Base-by-base conservation (phyloP, 169 alveolate species). In the Cryptosporidium ubiquitum region DNA sequence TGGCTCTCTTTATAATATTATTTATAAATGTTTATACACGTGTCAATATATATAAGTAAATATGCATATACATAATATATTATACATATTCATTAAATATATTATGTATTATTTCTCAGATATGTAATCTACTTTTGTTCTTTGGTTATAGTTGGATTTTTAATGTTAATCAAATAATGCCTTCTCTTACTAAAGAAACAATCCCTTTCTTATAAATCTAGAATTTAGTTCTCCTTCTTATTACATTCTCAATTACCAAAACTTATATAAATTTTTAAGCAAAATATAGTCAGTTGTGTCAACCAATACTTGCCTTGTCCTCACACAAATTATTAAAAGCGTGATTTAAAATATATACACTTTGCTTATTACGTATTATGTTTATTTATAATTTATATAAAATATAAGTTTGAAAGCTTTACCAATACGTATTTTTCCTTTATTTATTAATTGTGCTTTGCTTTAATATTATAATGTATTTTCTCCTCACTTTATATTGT, bases 241-340 rank as follows among this genome's bases (percentile, higher is more conserved):
- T 55, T 55, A 55, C 66, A 55, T 55, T 55, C 66, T 55, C 35
- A 55, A 23, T 55, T 26, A 55, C 1, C 37, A 23, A 18, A 14
- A 26, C 10, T 7, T 23, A 23, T 9, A 55, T 35, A 55, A 55
- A 55, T 55, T 1, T 23, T 7, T 55, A 55, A 23, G 35, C 37
- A 55, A 55, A 12, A n/a, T 26, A 23, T 55, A 55, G 37, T 55
- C 35, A n/a, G 66, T 35, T 55, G 10, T 55, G 71, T 64, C 51
- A 64, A 7, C 33, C 12, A 64, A 37, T 64, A 33, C 71, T 64
- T 64, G 71, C 52, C 42, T 29, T 33, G 3, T 23, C 31, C 51
- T 64, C 71, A 64, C 71, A 64, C 71, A 64, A 64, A 35, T 4
- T 33, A 64, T 7, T 64, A 64, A 35, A 47, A n/a, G 16, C 20